phyloP scores from a whole-genome alignment of 2,329 filamentous ascomycete genomes.

The Diplodia scrobiculata region DNA sequence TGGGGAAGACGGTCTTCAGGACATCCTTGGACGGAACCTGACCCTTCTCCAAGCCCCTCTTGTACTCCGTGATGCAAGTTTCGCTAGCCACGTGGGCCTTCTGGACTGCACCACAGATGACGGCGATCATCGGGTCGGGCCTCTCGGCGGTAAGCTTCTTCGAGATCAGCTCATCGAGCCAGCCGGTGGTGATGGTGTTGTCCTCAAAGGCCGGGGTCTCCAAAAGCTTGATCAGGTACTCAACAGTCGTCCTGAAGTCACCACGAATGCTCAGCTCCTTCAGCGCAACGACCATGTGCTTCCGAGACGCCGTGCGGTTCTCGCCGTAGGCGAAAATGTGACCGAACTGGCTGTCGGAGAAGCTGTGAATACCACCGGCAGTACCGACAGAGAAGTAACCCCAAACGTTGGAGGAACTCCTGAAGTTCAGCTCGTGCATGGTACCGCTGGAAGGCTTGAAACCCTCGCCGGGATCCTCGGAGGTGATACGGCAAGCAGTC shows the following conservation, averaged over 20 bases:
- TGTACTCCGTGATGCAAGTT: conserved; percentile 82
- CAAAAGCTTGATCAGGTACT: conserved; percentile 97
- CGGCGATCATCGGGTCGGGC: conserved; percentile 89
- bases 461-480: conserved; percentile 95
- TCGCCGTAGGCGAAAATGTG: conserved; percentile 99
- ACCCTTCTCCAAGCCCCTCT: conserved; percentile 87
- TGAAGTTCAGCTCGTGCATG: conserved; percentile 98
- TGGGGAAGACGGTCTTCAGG: conserved; percentile 93
- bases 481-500: conserved; percentile 98
- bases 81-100: conserved; percentile 96
- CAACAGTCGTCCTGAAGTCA: conserved; percentile 97
- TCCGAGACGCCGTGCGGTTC: conserved; percentile 91
- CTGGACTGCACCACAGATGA: conserved; percentile 90
- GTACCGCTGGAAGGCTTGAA: conserved; percentile 99
- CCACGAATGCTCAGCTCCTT: conserved; percentile 99
- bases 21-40: conserved; percentile 97
- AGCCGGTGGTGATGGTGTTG: conserved; percentile 98
- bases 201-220: conserved; percentile 98
- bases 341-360: conserved; percentile 98
- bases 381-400: conserved; percentile 99
- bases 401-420: conserved; percentile 98
- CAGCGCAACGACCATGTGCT: conserved; percentile 98
- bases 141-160: conserved; percentile 96
- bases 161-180: conserved; percentile 97
- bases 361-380: conserved; percentile 95